Base-by-base conservation (phyloP, 768 basidiomycete genomes). In the Tremella fuciformis region DNA sequence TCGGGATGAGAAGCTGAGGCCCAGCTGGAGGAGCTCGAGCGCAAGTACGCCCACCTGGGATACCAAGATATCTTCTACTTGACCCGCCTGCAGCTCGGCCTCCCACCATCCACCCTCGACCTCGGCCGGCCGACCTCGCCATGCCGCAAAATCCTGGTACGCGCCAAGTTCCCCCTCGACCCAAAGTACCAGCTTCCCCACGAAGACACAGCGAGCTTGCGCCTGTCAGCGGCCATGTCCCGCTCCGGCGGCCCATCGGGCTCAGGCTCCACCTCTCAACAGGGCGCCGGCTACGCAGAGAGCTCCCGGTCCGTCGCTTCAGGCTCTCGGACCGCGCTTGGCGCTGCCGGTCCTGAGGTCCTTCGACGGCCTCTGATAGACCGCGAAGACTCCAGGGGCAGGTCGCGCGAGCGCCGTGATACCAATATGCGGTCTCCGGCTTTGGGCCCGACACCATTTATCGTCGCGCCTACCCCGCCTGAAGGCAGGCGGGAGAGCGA, bases 51-150 rank as follows among this genome's bases (percentile, higher is more conserved):
- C 3, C 52, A 54, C 22, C 48, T 55, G n/a, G 65, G 65, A 2
- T 63, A 47, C 22, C 61, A 63, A 42, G 65, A 66, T 49, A 52
- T 63, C 21, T 66, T 66, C 56, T 66, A 66, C 44, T 52, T 66
- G 7, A 50, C 60, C 18, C 42, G 65, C 21, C 49, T 66, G 8
- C 55, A 60, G 1, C 52, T 66, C 3, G 39, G 22, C 24, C 56
- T 66, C 8, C 65, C 62, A 8, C 65, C 65, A 2, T 63, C 65
- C 2, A 18, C 50, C 13, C 25, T 59, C 13, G 25, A 26, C 25
- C 46, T 65, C 21, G 55, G 61, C 13, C 21, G 58, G 13, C 65
- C 65, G 3, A 57, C 60, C 18, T 50, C 37, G 9, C 53, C 60
- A 15, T 50, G 53, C 15, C 38, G 54, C 8, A 29, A 53, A 18